Evolutionary conservation across 1,284 basidiomycete species (phyloP).

Genomic region (Leucoagaricus sp.): DNA sequence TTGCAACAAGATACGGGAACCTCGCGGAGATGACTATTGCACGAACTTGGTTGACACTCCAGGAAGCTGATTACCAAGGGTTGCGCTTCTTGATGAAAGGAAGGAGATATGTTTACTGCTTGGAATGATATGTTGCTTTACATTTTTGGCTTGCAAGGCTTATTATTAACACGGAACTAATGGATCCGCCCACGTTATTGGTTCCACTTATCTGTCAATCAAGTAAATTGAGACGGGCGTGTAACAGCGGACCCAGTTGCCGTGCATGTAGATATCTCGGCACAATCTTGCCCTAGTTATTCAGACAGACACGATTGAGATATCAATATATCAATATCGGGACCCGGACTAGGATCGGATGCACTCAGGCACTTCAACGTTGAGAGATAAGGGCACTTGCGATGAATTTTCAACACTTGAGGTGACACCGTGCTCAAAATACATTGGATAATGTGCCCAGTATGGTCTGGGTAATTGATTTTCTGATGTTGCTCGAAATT

Average conservation of each 20-base stretch:
- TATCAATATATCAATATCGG: background rate
- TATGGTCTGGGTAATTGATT: slow-evolving; percentile 20
- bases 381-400: background rate
- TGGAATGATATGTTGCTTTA: background rate
- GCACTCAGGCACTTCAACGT: background rate
- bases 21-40: background rate
- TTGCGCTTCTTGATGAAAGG: background rate
- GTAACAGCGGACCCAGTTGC: background rate
- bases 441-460: background rate
- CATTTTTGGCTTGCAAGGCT: slow-evolving; percentile 1
- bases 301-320: background rate
- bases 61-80: background rate
- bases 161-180: background rate
- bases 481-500: slow-evolving; percentile 1
- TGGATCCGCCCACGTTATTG: background rate
- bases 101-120: no score
- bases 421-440: background rate
- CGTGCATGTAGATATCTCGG: background rate
- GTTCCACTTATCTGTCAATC: background rate
- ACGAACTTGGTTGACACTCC: background rate
- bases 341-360: background rate
- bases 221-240: background rate
- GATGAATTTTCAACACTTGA: background rate
- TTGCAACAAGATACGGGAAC: background rate
- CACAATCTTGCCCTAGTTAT: no score